Conservation (phyloP, 768 basidiomycete species). For the Amanita muscaria region DNA sequence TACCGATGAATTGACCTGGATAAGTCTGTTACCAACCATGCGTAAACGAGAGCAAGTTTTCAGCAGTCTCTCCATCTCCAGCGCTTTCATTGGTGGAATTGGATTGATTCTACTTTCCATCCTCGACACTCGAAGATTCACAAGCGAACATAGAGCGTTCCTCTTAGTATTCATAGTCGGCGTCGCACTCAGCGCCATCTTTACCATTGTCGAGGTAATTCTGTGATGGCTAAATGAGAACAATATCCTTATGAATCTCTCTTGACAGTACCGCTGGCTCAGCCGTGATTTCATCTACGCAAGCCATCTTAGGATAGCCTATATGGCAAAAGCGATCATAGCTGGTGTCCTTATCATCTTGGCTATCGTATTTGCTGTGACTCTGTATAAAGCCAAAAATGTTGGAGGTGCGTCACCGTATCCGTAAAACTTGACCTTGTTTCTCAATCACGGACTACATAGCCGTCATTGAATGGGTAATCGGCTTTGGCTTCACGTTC, state of each 20-base stretch:
- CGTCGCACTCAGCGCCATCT: slow-evolving; percentile 63
- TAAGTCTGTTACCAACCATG: slow-evolving; percentile 52
- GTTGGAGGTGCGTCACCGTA: slow-evolving; percentile 38
- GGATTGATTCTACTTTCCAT: slow-evolving; percentile 65
- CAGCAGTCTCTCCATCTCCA: slow-evolving; percentile 47
- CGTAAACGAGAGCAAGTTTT: slow-evolving; percentile 47
- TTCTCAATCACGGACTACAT: not conserved
- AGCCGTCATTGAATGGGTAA: slow-evolving; percentile 71
- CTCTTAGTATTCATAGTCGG: slow-evolving; percentile 69
- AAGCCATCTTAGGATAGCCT: slow-evolving; percentile 40
- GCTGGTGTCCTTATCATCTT: slow-evolving; percentile 48
- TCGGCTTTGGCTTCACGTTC: slow-evolving; percentile 64
- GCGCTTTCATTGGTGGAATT: slow-evolving; percentile 50
- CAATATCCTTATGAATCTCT: not conserved
- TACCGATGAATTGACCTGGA: not conserved
- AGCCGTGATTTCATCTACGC: slow-evolving; percentile 42
- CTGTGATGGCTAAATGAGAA: too few relatives aligned
- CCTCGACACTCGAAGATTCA: slow-evolving; percentile 56
- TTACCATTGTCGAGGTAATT: slow-evolving; percentile 59
- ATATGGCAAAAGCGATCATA: slow-evolving; percentile 54
- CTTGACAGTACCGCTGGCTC: slow-evolving; percentile 53
- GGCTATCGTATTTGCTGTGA: slow-evolving; percentile 54
- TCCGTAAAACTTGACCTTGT: too few relatives aligned
- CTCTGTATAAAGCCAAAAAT: slow-evolving; percentile 35
- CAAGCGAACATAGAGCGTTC: slow-evolving; percentile 46